Evolutionary conservation across 441 rosid species (phyloP), one percentile per base, ranked within the genome.

Genomic region (Populus hybrid): DNA sequence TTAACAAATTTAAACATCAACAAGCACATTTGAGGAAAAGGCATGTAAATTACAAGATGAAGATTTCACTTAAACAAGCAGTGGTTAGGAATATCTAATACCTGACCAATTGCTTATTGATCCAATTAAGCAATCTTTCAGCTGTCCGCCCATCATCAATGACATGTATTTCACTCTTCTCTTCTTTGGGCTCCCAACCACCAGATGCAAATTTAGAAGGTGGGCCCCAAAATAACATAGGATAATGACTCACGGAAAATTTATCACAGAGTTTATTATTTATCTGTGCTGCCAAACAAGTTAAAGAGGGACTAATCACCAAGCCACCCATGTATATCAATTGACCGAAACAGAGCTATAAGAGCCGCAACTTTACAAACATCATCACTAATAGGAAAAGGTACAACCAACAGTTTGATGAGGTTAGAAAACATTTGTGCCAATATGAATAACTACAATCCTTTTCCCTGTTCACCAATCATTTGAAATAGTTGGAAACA

Each of bases 51-150:
- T 42, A 36, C 12, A 18, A 74, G 21, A 14, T 9, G 1, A 68
- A 29, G 70, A 77, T 77, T 65, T 26, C 59, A 53, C 64, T 12
- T 31, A 72, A 76, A 70, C 69, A 78, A 79, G 78, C 59, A 56
- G 74, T 38, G 70, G 33, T 76, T 70, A 64, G 61, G 53, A 73
- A 80, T 11, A 80, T 67, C 75, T 70, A 88, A 79, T 85, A 94
- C 99, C 99, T 96, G 77, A 89, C 90, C 31, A 85, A 73, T 85
- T 89, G 87, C 89, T 93, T 90, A 85, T 96, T 94, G 79, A 96
- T 93, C 99, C 97, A 94, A 68, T 81, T 87, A 70, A 96, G 91
- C 87, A 96, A 86, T 64, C 77, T 87, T 20, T 96, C 97, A 45
- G 98, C 97, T 64, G 98, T 91, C 69, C 93, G 90, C 18, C 83